Base-by-base conservation (phyloP, 306 rosid species). In the Echinosophora koreensis region DNA sequence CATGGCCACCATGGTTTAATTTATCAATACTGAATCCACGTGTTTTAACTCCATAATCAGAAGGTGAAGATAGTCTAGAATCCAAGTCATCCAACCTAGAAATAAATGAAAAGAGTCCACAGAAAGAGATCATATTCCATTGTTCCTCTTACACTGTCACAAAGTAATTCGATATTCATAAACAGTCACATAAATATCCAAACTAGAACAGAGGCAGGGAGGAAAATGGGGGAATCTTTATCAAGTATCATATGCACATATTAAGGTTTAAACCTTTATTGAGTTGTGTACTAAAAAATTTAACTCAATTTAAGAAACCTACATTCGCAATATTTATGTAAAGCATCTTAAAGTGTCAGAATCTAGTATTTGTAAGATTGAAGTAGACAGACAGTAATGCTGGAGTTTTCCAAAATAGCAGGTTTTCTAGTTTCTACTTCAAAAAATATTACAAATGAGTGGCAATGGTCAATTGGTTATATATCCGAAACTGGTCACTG, bases 81-180 rank as follows among this genome's bases (percentile, higher is more conserved):
- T 90, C 97, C 87, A 89, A 80, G 83, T 92, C 97, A 83, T 90
- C 92, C 86, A 92, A 83, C 91, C 97, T 92, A 82, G 9, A 81
- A 81, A 77, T 62, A 76, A 74, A 30, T 14, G 58, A 69, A 78
- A 3, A 64, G 32, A 46, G 32, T 69, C 56, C 49, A 61, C 32
- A 81, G 3, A 51, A 60, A 84, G 57, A 9, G 44, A 71, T 73
- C 44, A 74, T 27, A 60, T 44, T 42, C 55, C 69, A 35, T 62
- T 11, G n/a, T 65, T 61, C 78, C 58, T 9, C 66, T 27, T 51
- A n/a, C 34, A 77, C 28, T 18, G 37, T 8, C 82, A 38, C 41
- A 63, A 65, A 63, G 17, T 66, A 58, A 69, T 70, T 60, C 65
- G 66, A 57, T 27, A 80, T 30, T 76, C 66, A 39, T 14, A 35